Conservation (phyloP, 306 rosid genomes). For the Prosopis cineraria region DNA sequence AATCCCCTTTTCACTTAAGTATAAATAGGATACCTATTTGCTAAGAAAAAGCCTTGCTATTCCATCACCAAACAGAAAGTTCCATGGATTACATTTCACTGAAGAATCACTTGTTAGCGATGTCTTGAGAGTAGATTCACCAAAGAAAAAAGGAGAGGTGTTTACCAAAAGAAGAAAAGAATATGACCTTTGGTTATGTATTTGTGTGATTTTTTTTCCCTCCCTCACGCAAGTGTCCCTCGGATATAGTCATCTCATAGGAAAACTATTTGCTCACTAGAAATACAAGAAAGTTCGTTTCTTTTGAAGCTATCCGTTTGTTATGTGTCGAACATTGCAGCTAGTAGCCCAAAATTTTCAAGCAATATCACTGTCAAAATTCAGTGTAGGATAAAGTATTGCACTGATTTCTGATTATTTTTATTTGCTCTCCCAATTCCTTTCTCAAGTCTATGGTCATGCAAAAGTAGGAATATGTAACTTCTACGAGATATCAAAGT, state of each 20-base stretch:
- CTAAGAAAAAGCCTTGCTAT: not conserved
- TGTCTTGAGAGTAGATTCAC: conserved; percentile 16
- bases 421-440: not conserved
- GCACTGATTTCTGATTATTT: not conserved
- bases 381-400: not conserved
- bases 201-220: not conserved
- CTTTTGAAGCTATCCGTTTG: not conserved
- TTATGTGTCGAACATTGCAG: not conserved
- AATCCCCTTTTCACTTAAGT: conserved; percentile 24
- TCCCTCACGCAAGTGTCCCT: not conserved
- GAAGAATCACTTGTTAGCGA: conserved; percentile 24
- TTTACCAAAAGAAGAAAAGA: conserved; percentile 30
- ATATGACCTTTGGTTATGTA: not conserved
- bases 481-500: conserved; percentile 20
- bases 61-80: not conserved
- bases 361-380: conserved; percentile 1
- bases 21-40: conserved; percentile 24
- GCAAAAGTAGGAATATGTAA: conserved; percentile 26
- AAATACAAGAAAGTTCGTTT: not conserved
- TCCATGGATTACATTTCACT: conserved; percentile 6
- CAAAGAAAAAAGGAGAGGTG: not conserved
- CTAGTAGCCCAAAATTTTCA: not conserved
- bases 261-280: not conserved
- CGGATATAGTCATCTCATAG: not conserved
- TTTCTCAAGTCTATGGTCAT: conserved; percentile 15